Base-by-base conservation (phyloP, 2,329 filamentous ascomycete species). In the Nothophaeocryptopus gaeumannii region DNA sequence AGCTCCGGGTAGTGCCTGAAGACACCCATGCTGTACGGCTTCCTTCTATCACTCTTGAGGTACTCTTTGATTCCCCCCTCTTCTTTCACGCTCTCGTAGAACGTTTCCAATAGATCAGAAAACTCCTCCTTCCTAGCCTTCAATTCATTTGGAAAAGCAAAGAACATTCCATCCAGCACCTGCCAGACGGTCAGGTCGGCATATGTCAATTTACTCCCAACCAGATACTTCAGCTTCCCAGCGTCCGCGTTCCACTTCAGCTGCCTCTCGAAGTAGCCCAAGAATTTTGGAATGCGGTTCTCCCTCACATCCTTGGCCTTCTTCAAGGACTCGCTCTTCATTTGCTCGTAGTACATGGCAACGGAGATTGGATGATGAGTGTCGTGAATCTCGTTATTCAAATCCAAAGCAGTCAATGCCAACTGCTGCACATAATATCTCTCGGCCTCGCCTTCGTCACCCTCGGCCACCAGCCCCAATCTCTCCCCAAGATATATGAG, bases 101-200 rank as follows among this genome's bases (percentile, higher is more conserved):
- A 78, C 2, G 39, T 47, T 1, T 71, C 74, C 60, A 89, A 87
- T 2, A 90, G 74, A 40, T 74, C 70, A 1, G 74, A 69, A 55
- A 82, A 88, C 37, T 85, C 77, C 39, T 75, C 70, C 65, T 79
- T 77, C 44, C 82, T 68, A 30, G 73, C 75, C 52, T 72, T 70
- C 60, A 86, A 67, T 32, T 86, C 82, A 59, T 84, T 87, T 1
- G 85, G 85, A 60, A 90, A 91, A 11, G 86, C 83, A 68, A 79
- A 86, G 41, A 75, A 73, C 34, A 82, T 69, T 37, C 75, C 74
- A 56, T 74, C 72, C 31, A 77, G 45, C 12, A 85, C 82, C 69
- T 89, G 86, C 74, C 85, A 91, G 1, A 90, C 64, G 2, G 86
- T 84, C 41, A 86, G 72, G 64, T 92, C 88, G 11, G 86, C 88